A percentile compares a stretch with the other conserved stretches of the same genome.
Evolutionary conservation across 352 stramenopile genomes (phyloP).

Genomic region (Globisporangium takayamanum): DNA sequence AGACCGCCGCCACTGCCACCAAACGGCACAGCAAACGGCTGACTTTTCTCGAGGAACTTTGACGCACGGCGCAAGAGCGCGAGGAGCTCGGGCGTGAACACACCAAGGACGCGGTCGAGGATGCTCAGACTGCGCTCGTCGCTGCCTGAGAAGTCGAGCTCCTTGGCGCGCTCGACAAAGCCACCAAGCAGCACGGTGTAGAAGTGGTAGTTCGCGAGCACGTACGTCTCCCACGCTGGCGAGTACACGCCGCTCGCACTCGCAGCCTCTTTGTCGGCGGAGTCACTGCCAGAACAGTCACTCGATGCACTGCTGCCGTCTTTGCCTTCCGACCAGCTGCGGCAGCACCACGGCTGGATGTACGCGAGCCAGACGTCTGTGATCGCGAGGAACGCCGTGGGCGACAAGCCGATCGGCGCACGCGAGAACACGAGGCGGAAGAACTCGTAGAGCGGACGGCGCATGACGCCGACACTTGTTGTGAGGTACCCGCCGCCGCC

Average conservation of each 20-base stretch:
- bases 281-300: too few relatives aligned
- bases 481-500: constrained; percentile 61
- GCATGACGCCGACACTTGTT: constrained; percentile 65
- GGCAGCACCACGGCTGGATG: constrained; percentile 79
- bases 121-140: constrained; percentile 59
- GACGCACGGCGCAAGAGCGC: constrained; percentile 50
- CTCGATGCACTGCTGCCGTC: constrained; percentile 2
- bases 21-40: constrained; percentile 56
- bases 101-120: constrained; percentile 59
- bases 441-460: constrained; percentile 77
- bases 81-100: constrained; percentile 69
- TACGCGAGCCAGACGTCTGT: constrained; percentile 84
- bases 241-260: constrained; percentile 31
- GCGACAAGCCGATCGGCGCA: constrained; percentile 65
- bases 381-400: constrained; percentile 76
- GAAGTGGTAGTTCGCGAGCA: constrained; percentile 86
- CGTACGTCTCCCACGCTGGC: constrained; percentile 63
- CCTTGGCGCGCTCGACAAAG: constrained; percentile 77
- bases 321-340: constrained; percentile 44
- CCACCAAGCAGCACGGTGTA: constrained; percentile 76
- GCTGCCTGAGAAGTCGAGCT: constrained; percentile 68
- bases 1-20: constrained; percentile 7
- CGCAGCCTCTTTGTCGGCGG: constrained; percentile 2
- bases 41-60: constrained; percentile 57
- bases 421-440: constrained; percentile 79